Evolutionary conservation across 345 rosid species (phyloP).

Genomic region (Boechera retrofracta): DNA sequence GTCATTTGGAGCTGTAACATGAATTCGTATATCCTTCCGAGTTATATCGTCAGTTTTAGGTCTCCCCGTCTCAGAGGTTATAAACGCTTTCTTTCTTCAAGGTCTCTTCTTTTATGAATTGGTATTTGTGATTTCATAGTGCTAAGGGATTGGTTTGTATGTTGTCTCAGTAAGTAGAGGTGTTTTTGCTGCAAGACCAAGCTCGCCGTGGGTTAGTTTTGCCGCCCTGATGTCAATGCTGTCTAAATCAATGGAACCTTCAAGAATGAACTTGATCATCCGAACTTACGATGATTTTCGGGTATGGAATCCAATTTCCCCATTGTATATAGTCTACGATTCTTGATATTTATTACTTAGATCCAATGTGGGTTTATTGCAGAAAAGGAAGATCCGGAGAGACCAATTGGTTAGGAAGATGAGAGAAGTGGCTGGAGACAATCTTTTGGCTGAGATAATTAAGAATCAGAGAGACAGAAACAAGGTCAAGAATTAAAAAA

Average conservation of each 20-base stretch:
- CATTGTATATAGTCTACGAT: not conserved
- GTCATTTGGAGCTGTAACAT: slow-evolving; percentile 67
- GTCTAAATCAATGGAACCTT: slow-evolving; percentile 55
- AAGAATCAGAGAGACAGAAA: slow-evolving; percentile 35
- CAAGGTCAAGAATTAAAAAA: slow-evolving; percentile 28
- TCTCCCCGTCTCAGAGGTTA: slow-evolving; percentile 51
- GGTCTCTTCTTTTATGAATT: not conserved
- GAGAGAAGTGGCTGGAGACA: slow-evolving; percentile 46
- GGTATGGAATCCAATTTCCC: slow-evolving; percentile 36
- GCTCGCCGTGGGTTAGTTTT: slow-evolving; percentile 82
- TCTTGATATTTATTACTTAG: not conserved
- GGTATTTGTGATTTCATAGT: not conserved
- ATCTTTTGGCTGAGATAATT: slow-evolving; percentile 42
- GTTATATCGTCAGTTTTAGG: slow-evolving; percentile 63
- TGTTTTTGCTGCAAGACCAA: slow-evolving; percentile 44
- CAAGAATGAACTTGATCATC: slow-evolving; percentile 49
- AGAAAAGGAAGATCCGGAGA: slow-evolving; percentile 45
- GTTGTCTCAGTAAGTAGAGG: slow-evolving; percentile 22
- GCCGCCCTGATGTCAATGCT: slow-evolving; percentile 58
- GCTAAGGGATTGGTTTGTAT: not conserved
- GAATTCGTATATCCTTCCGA: slow-evolving; percentile 70
- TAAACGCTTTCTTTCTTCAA: slow-evolving; percentile 1
- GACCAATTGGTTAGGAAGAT: slow-evolving; percentile 38
- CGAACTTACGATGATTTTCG: slow-evolving; percentile 51
- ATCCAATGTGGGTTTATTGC: slow-evolving; percentile 19